Evolutionary conservation across 805 yeast species (phyloP), one percentile per base, ranked within the genome.

Genomic region (Brettanomyces custersianus): DNA sequence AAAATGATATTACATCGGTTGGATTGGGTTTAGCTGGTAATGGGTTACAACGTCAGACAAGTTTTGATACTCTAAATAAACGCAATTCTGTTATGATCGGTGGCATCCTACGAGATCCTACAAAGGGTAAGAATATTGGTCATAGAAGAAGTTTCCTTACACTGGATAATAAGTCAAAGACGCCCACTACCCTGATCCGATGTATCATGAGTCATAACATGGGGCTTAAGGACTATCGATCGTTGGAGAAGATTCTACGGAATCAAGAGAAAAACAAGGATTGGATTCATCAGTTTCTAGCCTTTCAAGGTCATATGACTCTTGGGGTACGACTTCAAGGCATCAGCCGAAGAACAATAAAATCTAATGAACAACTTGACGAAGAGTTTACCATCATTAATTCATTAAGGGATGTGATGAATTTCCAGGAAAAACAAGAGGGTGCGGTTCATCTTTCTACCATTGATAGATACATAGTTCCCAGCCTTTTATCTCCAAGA

Each of bases 221-320:
- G 37, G 48, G 64, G 2, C 50, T 65, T 2, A 61, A 58, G 29
- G 65, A 68, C 38, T 60, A 66, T 30, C 61, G 59, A 23, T 29
- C 40, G 12, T 40, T 62, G 11, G 59, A 54, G 26, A 40, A 39
- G 20, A 36, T 43, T 5, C 37, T 56, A 20, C 29, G 31, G 10
- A 38, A 41, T 20, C 18, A 11, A 19, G 33, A 30, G 16, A 31
- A 19, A 6, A 44, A 40, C 20, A 30, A 31, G 11, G 70, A 61
- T 31, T 90, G 97, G 96, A 92, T 85, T 0, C 67, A 73, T 33
- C 68, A 65, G 17, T 92, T 92, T 48, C 66, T 86, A n/a, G 75
- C 68, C 35, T 68, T 74, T 30, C 94, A 85, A 54, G 97, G 97
- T 8, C 86, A 81, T 40, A 70, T 79, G 7, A 82, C 86, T 0